A percentile compares a stretch with the other conserved stretches of the same genome.
phyloP scores from a whole-genome alignment of 148 eudicot genomes.

The Nepenthes mirabilis region DNA sequence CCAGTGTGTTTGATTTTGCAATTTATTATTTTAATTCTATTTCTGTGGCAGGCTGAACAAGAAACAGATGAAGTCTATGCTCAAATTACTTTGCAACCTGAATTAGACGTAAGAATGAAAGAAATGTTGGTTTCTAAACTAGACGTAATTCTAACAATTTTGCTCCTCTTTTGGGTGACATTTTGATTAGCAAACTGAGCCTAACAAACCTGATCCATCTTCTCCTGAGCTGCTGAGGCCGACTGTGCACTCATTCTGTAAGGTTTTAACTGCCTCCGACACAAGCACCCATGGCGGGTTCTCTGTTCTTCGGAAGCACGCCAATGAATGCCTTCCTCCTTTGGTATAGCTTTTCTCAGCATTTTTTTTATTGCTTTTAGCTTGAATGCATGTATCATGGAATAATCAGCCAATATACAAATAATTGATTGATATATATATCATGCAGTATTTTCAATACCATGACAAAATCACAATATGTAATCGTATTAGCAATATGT shows the following conservation, averaged over 20 bases:
- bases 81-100: slow-evolving; percentile 76
- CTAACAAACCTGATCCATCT: slow-evolving; percentile 42
- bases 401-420: too few relatives aligned
- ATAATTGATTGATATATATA: too few relatives aligned
- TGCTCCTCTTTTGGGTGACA: slow-evolving; percentile 3
- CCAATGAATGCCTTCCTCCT: slow-evolving; percentile 87
- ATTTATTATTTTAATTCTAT: slow-evolving; percentile 1
- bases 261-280: slow-evolving; percentile 89
- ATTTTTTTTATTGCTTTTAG: neutral
- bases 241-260: slow-evolving; percentile 61
- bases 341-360: slow-evolving; percentile 16
- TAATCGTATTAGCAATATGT: too few relatives aligned
- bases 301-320: slow-evolving; percentile 92
- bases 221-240: slow-evolving; percentile 54
- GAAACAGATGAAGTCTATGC: slow-evolving; percentile 97
- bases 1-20: slow-evolving; percentile 1
- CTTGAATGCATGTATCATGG: neutral
- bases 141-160: neutral
- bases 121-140: neutral
- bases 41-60: slow-evolving; percentile 73
- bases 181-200: slow-evolving; percentile 54
- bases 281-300: slow-evolving; percentile 99
- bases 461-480: too few relatives aligned
- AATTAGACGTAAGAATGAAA: slow-evolving; percentile 47
- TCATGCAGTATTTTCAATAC: too few relatives aligned